Evolutionary conservation across 331 rosid species (phyloP).

Genomic region (Dryas integrifolia): DNA sequence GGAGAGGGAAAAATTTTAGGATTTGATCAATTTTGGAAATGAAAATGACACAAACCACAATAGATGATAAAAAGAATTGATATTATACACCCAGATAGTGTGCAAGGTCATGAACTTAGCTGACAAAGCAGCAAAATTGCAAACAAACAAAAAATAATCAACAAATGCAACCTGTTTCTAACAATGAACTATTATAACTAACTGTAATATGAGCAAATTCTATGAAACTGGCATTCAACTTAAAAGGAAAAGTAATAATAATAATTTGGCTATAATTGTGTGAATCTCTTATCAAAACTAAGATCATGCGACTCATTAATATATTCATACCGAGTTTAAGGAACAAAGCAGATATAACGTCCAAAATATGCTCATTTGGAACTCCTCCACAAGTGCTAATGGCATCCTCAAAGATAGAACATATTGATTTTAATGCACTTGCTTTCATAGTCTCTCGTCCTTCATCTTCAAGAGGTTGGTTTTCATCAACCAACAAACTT

Average conservation of each 20-base stretch:
- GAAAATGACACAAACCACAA: constrained; percentile 1
- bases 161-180: neutral
- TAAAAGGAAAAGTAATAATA: neutral
- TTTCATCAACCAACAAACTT: constrained; percentile 31
- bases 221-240: neutral
- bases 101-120: neutral
- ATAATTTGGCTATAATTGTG: neutral
- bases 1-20: neutral
- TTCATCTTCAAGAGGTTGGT: constrained; percentile 34
- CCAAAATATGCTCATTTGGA: constrained; percentile 63
- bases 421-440: constrained; percentile 48
- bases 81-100: neutral
- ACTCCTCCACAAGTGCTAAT: constrained; percentile 51
- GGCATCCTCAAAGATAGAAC: constrained; percentile 58
- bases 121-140: neutral
- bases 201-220: neutral
- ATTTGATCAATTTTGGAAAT: neutral
- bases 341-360: constrained; percentile 66
- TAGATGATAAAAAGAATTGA: neutral
- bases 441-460: constrained; percentile 41
- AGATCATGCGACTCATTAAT: constrained; percentile 1
- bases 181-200: neutral
- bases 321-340: constrained; percentile 63
- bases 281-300: neutral
- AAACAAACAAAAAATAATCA: neutral